These are phyloP conservation scores for Pneumocystis canis DNA, from an alignment of 1,139 yeast species.

Conservation along the genomic window DNA sequence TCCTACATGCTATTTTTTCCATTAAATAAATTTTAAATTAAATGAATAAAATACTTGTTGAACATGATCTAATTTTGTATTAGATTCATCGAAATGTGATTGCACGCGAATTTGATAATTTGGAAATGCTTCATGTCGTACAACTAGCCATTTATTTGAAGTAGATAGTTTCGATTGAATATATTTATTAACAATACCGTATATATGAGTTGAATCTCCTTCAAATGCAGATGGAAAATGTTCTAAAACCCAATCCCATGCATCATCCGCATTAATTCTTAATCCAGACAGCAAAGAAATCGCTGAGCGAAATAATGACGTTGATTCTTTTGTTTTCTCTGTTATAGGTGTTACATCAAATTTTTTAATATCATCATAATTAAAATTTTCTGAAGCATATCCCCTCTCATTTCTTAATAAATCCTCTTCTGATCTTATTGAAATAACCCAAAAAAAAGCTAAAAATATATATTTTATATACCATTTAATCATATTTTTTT, in stretches of 20 bases:
- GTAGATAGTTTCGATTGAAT: neutral
- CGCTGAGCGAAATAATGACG: neutral
- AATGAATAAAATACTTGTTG: neutral
- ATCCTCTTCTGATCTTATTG: no score
- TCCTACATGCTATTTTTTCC: constrained; percentile 52
- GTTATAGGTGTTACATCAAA: no score
- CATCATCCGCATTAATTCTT: neutral
- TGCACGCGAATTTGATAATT: neutral
- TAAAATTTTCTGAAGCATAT: no score
- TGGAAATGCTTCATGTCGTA: neutral
- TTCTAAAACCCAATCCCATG: neutral
- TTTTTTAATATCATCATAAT: no score
- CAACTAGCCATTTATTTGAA: neutral
- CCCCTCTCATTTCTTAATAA: no score
- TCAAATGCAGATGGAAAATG: neutral
- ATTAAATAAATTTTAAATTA: no score
- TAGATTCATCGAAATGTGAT: neutral
- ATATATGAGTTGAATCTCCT: neutral
- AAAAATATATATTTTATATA: no score
- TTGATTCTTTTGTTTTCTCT: neutral
- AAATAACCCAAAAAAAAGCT: no score
- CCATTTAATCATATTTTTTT: no score
- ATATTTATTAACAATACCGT: neutral
- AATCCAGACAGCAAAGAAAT: neutral
- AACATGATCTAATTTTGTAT: neutral